Percentiles rank a stretch among this genome's conserved stretches.
These are phyloP conservation scores for Paecilomyces fulvus DNA, from an alignment of 2,329 filamentous ascomycete species.

Conservation along the genomic window DNA sequence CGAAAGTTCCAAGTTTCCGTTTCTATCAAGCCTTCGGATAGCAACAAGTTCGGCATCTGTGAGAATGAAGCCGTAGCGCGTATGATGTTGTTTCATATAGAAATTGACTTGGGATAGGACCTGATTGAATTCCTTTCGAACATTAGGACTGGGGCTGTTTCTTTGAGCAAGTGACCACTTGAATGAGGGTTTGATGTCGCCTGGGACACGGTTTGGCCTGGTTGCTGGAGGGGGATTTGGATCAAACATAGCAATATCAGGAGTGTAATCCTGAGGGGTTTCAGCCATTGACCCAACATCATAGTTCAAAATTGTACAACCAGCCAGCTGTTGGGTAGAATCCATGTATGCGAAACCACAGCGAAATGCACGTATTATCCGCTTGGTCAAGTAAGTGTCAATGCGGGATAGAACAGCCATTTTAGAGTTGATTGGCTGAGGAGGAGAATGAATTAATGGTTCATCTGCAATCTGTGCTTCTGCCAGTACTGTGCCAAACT, in stretches of 20 bases:
- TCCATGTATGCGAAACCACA: neutral
- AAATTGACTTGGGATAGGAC: slow-evolving; percentile 8
- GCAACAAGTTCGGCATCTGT: slow-evolving; percentile 12
- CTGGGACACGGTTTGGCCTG: slow-evolving; percentile 1
- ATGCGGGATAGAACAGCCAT: neutral
- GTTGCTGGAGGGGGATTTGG: neutral
- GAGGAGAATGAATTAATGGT: neutral
- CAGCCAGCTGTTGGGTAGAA: neutral
- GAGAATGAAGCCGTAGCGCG: slow-evolving; percentile 8
- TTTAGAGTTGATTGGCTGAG: neutral
- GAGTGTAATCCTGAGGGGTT: neutral
- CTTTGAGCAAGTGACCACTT: slow-evolving; percentile 1
- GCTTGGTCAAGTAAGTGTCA: neutral
- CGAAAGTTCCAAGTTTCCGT: slow-evolving; percentile 11
- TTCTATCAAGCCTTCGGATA: slow-evolving; percentile 7
- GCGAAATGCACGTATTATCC: slow-evolving; percentile 1
- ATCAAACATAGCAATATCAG: slow-evolving; percentile 1
- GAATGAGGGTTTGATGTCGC: neutral
- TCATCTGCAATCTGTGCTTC: neutral
- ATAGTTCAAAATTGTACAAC: neutral
- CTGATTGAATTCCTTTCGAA: slow-evolving; percentile 4
- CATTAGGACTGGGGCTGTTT: neutral
- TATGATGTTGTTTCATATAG: slow-evolving; percentile 9
- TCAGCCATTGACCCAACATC: neutral
- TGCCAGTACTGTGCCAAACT: too few species aligned